Evolutionary conservation across 495 filamentous ascomycete genomes (phyloP), one percentile per base, ranked within the genome.

Genomic region (Penicillium mononematosum): DNA sequence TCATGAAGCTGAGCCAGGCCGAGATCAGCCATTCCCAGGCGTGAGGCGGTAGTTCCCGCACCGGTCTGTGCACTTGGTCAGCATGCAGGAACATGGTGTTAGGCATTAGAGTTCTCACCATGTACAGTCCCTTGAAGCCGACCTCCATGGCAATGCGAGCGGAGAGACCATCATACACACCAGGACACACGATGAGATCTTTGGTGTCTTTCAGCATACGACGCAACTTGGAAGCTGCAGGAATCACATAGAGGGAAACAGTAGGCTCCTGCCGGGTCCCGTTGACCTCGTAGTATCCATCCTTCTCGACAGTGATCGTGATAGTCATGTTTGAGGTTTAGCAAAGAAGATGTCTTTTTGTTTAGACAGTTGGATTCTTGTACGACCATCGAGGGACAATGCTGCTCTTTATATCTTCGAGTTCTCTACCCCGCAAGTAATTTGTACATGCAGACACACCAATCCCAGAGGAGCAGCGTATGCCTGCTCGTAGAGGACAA

Each of bases 131-230:
- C 47, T 88, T 79, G 61, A 84, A 86, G 5, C 84, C 85, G 14
- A 83, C 54, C 16, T 77, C 66, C 47, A 88, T 75, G 1, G 85
- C 85, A 53, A 87, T 78, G 12, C 86, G 75, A n/a, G 86, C 84
- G 8, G 82, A 84, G 16, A 87, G 75, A 7, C 86, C 86, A 74
- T 89, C 86, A 56, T 88, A 88, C 1, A 89, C 84, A 12, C 86
- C 86, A 4, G 86, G 86, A 50, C 80, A 83, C 2, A 85, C 77
- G 16, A 85, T 78, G 46, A 77, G 36, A 1, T 74, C 70, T 29
- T 71, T 65, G 2, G 66, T 70, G 7, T 76, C 72, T 34, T 60
- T 62, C 9, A 81, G 55, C 69, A 77, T 75, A 32, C 73, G 70
- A 6, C 77, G 73, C 24, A 81, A 68, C 68, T 79, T 78, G 42